Evolutionary conservation across 768 basidiomycete genomes (phyloP).

Genomic region (Royoungia palumana): DNA sequence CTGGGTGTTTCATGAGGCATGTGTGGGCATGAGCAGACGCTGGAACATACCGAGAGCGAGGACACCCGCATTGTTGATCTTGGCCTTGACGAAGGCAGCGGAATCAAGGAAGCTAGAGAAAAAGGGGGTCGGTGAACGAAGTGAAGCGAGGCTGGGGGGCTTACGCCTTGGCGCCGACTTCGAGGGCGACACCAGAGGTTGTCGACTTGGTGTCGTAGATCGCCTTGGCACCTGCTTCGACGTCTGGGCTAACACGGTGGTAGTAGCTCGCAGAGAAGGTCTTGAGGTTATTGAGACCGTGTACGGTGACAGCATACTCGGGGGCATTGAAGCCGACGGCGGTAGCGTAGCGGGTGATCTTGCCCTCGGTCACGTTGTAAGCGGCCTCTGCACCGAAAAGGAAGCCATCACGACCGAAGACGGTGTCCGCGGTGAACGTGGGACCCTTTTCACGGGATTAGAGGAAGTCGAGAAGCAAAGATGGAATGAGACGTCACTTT

Average conservation of each 20-base stretch:
- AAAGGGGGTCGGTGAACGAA: neutral
- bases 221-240: slow-evolving; percentile 95
- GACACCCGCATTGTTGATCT: slow-evolving; percentile 96
- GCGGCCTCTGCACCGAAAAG: slow-evolving; percentile 93
- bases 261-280: slow-evolving; percentile 96
- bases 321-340: slow-evolving; percentile 95
- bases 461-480: neutral
- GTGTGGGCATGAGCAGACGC: neutral
- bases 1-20: slow-evolving; percentile 34
- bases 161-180: slow-evolving; percentile 94
- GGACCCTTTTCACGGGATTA: slow-evolving; percentile 65
- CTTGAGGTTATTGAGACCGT: slow-evolving; percentile 92
- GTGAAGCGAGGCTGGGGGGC: slow-evolving; percentile 27
- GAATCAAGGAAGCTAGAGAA: slow-evolving; percentile 69
- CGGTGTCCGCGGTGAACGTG: slow-evolving; percentile 94
- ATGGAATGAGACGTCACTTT: slow-evolving; percentile 54
- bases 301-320: slow-evolving; percentile 91
- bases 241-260: slow-evolving; percentile 88
- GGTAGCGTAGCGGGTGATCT: slow-evolving; percentile 86
- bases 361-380: slow-evolving; percentile 94
- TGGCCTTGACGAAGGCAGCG: slow-evolving; percentile 93
- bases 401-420: slow-evolving; percentile 95
- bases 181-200: slow-evolving; percentile 80
- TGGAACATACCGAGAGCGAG: slow-evolving; percentile 66
- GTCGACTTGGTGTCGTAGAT: slow-evolving; percentile 93